Percentiles rank a stretch among this genome's conserved stretches.
These are phyloP conservation scores for Salix dunnii DNA, from an alignment of 345 rosid genomes.

Conservation along the genomic window DNA sequence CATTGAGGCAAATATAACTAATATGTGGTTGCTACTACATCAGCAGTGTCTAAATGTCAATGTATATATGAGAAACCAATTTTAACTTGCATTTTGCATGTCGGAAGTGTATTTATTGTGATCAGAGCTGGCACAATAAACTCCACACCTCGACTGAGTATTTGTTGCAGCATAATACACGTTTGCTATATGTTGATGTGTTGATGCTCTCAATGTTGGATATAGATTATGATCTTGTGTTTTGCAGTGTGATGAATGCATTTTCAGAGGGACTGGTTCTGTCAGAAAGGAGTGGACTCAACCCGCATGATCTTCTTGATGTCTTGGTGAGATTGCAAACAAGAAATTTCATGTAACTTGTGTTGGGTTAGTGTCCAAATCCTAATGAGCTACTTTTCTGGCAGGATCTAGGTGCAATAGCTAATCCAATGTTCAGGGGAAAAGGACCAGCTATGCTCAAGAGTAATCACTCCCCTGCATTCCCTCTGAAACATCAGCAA, in stretches of 20 bases:
- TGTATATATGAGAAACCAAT: neutral
- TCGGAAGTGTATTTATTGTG: neutral
- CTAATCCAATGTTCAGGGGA: conserved; percentile 79
- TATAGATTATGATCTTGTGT: neutral
- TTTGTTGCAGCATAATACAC: no score
- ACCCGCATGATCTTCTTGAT: conserved; percentile 64
- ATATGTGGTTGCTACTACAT: no score
- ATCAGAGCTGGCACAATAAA: neutral
- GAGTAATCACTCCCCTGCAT: conserved; percentile 60
- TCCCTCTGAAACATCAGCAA: conserved; percentile 90
- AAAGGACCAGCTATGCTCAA: conserved; percentile 87
- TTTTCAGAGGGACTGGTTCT: conserved; percentile 89
- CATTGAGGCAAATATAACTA: neutral
- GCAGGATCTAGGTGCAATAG: conserved; percentile 79
- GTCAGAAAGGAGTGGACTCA: conserved; percentile 74
- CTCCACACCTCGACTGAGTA: no score
- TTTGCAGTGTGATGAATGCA: conserved; percentile 76
- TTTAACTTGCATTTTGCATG: neutral
- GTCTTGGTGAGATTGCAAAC: conserved; percentile 56
- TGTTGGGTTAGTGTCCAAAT: neutral
- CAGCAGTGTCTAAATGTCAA: neutral
- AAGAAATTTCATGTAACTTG: neutral
- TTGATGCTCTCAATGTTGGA: neutral
- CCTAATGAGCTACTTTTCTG: conserved; percentile 11
- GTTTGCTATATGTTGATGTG: neutral